phyloP scores from a whole-genome alignment of 257 asterid genomes.

The Solanum clarkiae region DNA sequence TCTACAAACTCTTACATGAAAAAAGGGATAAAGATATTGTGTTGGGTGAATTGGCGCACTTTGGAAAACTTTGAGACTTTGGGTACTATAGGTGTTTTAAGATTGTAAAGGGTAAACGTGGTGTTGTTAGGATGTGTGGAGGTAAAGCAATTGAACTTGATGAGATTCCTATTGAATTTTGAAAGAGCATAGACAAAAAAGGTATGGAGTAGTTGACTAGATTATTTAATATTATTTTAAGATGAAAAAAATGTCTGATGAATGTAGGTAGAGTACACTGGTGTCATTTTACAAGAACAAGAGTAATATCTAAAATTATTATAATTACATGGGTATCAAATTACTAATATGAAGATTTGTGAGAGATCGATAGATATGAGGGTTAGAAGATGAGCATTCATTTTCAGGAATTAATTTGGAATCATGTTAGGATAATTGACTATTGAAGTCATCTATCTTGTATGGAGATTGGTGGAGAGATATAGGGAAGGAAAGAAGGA shows the following conservation, averaged over 20 bases:
- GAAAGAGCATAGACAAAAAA: neutral
- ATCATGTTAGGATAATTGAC: neutral
- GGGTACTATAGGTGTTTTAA: neutral
- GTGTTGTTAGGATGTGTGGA: no score
- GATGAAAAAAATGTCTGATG: neutral
- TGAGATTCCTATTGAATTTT: neutral
- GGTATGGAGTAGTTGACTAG: neutral
- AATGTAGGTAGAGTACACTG: neutral
- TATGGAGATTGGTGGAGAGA: neutral
- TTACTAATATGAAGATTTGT: neutral
- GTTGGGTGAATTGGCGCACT: neutral
- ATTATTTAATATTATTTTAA: no score
- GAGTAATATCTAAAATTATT: no score
- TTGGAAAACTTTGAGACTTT: no score
- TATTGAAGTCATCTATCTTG: neutral
- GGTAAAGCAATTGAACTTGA: neutral
- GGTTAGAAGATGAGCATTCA: neutral
- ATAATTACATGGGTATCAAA: neutral
- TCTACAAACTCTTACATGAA: neutral
- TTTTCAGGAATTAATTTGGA: neutral
- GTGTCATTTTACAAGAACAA: neutral
- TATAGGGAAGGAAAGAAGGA: neutral
- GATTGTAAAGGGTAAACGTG: neutral
- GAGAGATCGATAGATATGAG: neutral
- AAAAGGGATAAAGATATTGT: neutral